phyloP scores from a whole-genome alignment of 2,329 filamentous ascomycete species.

The Neurospora sp. region DNA sequence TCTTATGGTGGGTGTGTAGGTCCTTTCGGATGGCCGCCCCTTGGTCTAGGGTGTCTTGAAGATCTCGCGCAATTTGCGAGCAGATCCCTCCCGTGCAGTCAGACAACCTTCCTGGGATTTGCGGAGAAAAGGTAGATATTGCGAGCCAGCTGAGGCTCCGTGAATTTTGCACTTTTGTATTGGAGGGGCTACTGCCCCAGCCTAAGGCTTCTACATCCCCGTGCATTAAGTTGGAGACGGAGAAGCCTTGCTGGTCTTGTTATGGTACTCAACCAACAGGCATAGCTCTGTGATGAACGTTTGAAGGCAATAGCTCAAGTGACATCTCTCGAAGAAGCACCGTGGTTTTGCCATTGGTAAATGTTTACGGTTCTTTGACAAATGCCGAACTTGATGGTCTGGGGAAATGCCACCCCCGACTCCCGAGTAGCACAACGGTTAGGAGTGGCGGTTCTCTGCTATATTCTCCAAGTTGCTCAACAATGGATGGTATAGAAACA shows the following conservation, averaged over 20 bases:
- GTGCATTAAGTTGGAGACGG: too few relatives aligned
- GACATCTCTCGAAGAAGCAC: not conserved
- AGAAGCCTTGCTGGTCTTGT: not conserved
- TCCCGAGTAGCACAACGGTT: not conserved
- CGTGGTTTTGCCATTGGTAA: not conserved
- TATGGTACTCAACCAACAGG: not conserved
- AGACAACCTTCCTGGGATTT: not conserved
- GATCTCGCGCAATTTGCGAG: not conserved
- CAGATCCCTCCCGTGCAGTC: not conserved
- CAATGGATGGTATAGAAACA: constrained; percentile 2
- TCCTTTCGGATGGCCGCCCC: not conserved
- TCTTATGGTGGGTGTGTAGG: not conserved
- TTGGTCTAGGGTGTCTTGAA: not conserved
- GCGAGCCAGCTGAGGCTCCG: not conserved
- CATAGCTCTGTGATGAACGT: not conserved
- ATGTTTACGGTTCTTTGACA: not conserved
- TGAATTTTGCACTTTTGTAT: not conserved
- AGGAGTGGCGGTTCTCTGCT: not conserved
- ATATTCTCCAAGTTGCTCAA: not conserved
- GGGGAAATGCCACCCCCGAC: not conserved
- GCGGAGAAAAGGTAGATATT: not conserved
- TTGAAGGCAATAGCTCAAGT: not conserved
- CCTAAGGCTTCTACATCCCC: not conserved
- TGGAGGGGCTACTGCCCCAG: not conserved
- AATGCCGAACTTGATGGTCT: not conserved